Evolutionary conservation across 2,329 filamentous ascomycete species (phyloP), one percentile per base, ranked within the genome.

Genomic region (Bipolaris bicolor): DNA sequence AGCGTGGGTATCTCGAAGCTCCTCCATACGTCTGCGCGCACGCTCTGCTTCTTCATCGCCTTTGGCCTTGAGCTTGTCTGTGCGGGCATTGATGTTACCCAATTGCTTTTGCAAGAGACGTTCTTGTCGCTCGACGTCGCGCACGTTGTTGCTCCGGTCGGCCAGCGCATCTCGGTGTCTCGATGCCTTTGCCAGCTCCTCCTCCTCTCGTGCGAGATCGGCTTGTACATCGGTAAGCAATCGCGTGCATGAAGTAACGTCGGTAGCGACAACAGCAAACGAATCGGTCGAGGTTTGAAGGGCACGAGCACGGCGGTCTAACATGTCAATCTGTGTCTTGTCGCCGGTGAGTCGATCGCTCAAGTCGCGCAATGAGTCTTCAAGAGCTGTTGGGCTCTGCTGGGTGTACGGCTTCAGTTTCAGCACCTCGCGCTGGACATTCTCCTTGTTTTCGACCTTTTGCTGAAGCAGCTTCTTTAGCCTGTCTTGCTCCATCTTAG

Each of bases 391-490:
- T 0, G 94, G 92, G 68, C 90, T 96, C 74, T 98, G 92, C 55
- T 94, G 85, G 40, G 95, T 92, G 75, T 99, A 99, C 11, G 95
- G 95, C 53, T 91, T 86, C 58, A 99, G 80, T 77, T 97, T 98
- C 54, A 89, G 86, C 65, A 90, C 92, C 76, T 98, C 95, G 72
- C 95, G 90, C 71, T 90, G 87, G 44, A 91, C 83, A 49, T 86
- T 84, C 64, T 96, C 80, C 26, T 88, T 88, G 55, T 86, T 81
- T 6, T 88, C 86, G 11, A 88, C 89, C 74, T 88, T 90, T 62
- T 90, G 86, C 76, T 93, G 88, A 26, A 95, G 79, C 37, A 86
- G 78, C 7, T 84, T 83, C 53, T 92, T 92, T 58, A 96, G 83
- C 64, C 90, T 86, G 50, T 82, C 83, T 77, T 96, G 96, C 73